These are phyloP conservation scores for Globisporangium takayamanum DNA, from an alignment of 352 stramenopile genomes.

Conservation along the genomic window DNA sequence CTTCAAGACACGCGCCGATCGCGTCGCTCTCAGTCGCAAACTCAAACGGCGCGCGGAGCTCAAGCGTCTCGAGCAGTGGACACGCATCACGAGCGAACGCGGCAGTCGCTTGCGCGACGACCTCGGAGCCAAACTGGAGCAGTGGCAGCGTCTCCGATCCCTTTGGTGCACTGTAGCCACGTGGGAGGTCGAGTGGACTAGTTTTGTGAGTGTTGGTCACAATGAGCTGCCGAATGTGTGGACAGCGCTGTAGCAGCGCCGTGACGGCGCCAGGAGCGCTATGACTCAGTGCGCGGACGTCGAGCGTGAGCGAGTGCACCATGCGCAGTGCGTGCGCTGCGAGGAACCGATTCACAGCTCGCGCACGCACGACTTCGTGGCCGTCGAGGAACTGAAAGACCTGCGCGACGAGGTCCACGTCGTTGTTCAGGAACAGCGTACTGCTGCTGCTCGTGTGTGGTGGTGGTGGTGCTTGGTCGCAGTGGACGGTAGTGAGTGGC, in stretches of 20 bases:
- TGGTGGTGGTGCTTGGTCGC: not conserved
- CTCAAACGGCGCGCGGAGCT: slow-evolving; percentile 50
- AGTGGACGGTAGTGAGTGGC: not conserved
- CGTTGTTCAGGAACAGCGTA: slow-evolving; percentile 37
- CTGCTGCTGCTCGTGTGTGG: slow-evolving; percentile 1
- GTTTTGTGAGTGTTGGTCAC: slow-evolving; percentile 45
- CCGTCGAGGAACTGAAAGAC: slow-evolving; percentile 54
- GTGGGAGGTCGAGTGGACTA: slow-evolving; percentile 5
- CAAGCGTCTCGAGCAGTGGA: slow-evolving; percentile 29
- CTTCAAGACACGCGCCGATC: slow-evolving; percentile 26
- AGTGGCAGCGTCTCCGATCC: slow-evolving; percentile 6
- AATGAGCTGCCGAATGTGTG: slow-evolving; percentile 31
- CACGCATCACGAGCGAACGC: slow-evolving; percentile 33
- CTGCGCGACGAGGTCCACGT: slow-evolving; percentile 47
- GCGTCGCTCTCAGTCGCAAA: slow-evolving; percentile 51
- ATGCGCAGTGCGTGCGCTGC: slow-evolving; percentile 34
- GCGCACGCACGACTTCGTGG: slow-evolving; percentile 32
- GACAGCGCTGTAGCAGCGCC: slow-evolving; percentile 30
- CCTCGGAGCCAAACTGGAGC: slow-evolving; percentile 29
- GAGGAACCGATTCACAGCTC: slow-evolving; percentile 48
- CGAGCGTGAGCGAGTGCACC: slow-evolving; percentile 39
- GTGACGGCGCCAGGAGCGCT: slow-evolving; percentile 2
- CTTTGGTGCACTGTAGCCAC: slow-evolving; percentile 4
- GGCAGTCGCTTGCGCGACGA: slow-evolving; percentile 29
- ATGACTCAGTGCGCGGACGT: slow-evolving; percentile 11